Evolutionary conservation across 768 basidiomycete species (phyloP).

Genomic region (Phylloporus sp.): DNA sequence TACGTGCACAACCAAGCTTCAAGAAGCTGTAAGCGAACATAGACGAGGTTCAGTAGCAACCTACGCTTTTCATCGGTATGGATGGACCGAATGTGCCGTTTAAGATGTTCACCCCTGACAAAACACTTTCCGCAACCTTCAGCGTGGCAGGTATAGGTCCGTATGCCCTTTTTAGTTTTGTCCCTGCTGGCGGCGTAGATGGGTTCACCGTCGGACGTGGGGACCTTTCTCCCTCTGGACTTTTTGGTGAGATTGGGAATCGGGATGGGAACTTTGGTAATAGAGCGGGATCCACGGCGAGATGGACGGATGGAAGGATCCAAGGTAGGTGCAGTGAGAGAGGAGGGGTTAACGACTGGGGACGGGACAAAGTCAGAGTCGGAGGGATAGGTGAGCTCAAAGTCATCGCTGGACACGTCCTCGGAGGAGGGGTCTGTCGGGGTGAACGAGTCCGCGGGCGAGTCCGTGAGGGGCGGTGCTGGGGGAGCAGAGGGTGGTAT

Average conservation of each 20-base stretch:
- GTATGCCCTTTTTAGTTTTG: constrained; percentile 32
- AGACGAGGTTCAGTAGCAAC: constrained; percentile 25
- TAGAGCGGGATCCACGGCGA: constrained; percentile 21
- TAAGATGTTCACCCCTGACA: constrained; percentile 74
- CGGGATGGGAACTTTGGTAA: constrained; percentile 37
- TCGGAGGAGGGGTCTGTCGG: constrained; percentile 13
- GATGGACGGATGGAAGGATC: constrained; percentile 11
- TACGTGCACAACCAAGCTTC: constrained; percentile 45
- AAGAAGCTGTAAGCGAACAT: background rate
- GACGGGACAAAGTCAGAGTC: constrained; percentile 23
- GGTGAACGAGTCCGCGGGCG: constrained; percentile 2
- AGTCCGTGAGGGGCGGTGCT: background rate
- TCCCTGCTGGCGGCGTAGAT: constrained; percentile 25
- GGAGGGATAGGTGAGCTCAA: constrained; percentile 16
- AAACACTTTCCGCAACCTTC: constrained; percentile 78
- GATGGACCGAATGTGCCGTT: constrained; percentile 74
- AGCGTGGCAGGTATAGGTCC: constrained; percentile 64
- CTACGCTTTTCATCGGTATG: constrained; percentile 84
- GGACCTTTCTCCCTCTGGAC: constrained; percentile 46
- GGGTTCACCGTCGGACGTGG: constrained; percentile 30
- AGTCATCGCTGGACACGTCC: constrained; percentile 19
- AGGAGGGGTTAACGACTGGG: constrained; percentile 9
- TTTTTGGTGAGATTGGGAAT: constrained; percentile 50
- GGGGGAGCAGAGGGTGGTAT: constrained; percentile 6
- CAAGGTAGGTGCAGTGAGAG: background rate